Percentiles rank a stretch among this genome's conserved stretches.
phyloP scores from a whole-genome alignment of 1,139 yeast species.

The Kodamaea alishanica region DNA sequence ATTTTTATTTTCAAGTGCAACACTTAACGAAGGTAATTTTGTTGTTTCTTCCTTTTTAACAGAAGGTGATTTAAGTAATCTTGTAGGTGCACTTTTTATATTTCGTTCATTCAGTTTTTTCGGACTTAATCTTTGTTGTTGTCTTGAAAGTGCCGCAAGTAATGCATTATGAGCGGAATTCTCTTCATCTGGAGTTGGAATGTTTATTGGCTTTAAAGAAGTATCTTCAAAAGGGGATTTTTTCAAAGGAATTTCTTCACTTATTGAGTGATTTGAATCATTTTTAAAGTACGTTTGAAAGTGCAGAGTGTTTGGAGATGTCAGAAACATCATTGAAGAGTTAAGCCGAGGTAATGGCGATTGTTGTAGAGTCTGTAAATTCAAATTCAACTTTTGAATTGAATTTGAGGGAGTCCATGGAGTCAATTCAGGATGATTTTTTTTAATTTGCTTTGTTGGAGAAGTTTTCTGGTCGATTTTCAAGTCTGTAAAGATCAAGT shows the following conservation, averaged over 20 bases:
- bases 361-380: conserved; percentile 38
- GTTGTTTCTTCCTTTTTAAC: not conserved
- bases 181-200: conserved; percentile 38
- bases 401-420: conserved; percentile 25
- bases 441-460: conserved; percentile 25
- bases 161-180: conserved; percentile 45
- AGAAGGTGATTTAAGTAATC: too few species aligned
- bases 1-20: conserved; percentile 17
- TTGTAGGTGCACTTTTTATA: too few species aligned
- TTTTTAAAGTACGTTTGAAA: conserved; percentile 7
- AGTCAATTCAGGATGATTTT: conserved; percentile 4
- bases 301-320: conserved; percentile 9
- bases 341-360: conserved; percentile 24
- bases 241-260: conserved; percentile 15
- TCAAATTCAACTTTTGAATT: conserved; percentile 29
- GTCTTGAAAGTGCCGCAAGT: conserved; percentile 38
- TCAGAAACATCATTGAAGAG: conserved; percentile 9
- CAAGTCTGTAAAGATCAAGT: conserved; percentile 29
- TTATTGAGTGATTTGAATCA: conserved; percentile 5
- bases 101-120: not conserved
- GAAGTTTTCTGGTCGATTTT: conserved; percentile 29
- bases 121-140: conserved; percentile 10
- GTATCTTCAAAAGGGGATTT: conserved; percentile 23
- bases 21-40: conserved; percentile 33
- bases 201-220: conserved; percentile 9